Evolutionary conservation across 345 rosid genomes (phyloP).

Genomic region (Stellera chamaejasme): DNA sequence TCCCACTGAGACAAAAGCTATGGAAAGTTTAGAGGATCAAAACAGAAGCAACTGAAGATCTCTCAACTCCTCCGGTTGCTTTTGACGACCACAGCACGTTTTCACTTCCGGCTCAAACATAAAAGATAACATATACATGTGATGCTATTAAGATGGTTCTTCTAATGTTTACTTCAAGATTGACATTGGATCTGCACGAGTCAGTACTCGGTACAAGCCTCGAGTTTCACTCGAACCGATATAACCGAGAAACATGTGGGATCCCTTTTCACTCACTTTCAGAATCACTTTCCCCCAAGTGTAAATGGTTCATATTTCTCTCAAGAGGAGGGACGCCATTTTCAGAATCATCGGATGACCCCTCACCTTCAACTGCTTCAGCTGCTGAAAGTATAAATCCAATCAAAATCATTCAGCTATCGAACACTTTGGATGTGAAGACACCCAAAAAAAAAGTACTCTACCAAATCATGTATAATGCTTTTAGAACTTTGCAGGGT

Average conservation of each 20-base stretch:
- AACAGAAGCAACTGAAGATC: not conserved
- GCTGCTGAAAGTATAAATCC: conserved; percentile 2
- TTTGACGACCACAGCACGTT: not conserved
- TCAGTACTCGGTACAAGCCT: not conserved
- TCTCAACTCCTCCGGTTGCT: not conserved
- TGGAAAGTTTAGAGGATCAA: not conserved
- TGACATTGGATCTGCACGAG: not conserved
- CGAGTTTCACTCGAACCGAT: not conserved
- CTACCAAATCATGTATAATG: too few species aligned
- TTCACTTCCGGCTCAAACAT: not conserved
- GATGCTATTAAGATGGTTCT: not conserved
- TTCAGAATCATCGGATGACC: conserved; percentile 47
- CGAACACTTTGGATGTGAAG: too few species aligned
- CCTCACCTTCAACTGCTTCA: conserved; percentile 28
- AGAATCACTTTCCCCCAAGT: conserved; percentile 46
- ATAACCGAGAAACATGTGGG: not conserved
- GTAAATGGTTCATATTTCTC: conserved; percentile 74
- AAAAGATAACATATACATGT: not conserved
- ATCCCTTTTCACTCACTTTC: conserved; percentile 31
- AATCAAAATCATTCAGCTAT: not conserved
- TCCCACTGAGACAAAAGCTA: not conserved
- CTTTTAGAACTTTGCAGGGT: too few species aligned
- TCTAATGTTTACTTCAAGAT: not conserved
- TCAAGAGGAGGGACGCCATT: conserved; percentile 83
- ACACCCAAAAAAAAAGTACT: too few species aligned